Evolutionary conservation across 768 basidiomycete genomes (phyloP), one percentile per base, ranked within the genome.

Genomic region (Rhodosporidiobolus sp.): DNA sequence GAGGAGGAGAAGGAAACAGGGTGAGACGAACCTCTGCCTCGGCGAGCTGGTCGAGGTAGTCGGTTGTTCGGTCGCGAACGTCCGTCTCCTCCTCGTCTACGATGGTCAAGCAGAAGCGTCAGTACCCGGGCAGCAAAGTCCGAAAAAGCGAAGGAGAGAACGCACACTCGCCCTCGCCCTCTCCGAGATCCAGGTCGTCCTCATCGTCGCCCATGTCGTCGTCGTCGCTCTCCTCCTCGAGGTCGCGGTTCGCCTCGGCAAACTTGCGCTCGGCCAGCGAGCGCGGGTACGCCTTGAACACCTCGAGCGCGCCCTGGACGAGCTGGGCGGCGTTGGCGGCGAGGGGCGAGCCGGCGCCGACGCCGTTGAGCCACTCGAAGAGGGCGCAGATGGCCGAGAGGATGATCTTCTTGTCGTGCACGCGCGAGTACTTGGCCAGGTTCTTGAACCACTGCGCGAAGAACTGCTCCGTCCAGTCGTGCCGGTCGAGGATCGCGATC

Each of bases 41-140:
- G 12, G 91, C 92, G 46, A 94, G 85, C 85, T 92, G 83, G 80
- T 94, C 91, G 55, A 92, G 84, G 79, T 93, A 94, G 12, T 89
- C 90, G 14, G 91, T 91, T 76, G 92, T 90, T 69, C 90, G 89
- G 77, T 94, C 92, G 88, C 89, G 92, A 24, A 93, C 90, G 80
- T 94, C 92, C 79, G 64, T 69, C 46, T 90, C 91, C 88, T 76
- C 70, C 46, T 90, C 91, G 88, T 76, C 72, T 49, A 34, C 60
- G 52, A 45, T 34, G 19, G 14, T n/a, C n/a, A 19, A 3, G 35
- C 24, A 24, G 28, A 73, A 54, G 28, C 50, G 55, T 61, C 63
- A 3, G n/a, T 49, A 28, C 45, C 28, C 60, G 52, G 52, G 59
- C 1, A 2, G 4, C 48, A 56, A 14, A 55, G 34, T 30, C 56